Evolutionary conservation across 257 asterid species (phyloP), one percentile per base, ranked within the genome.

Genomic region (Osmanthus fragrans): DNA sequence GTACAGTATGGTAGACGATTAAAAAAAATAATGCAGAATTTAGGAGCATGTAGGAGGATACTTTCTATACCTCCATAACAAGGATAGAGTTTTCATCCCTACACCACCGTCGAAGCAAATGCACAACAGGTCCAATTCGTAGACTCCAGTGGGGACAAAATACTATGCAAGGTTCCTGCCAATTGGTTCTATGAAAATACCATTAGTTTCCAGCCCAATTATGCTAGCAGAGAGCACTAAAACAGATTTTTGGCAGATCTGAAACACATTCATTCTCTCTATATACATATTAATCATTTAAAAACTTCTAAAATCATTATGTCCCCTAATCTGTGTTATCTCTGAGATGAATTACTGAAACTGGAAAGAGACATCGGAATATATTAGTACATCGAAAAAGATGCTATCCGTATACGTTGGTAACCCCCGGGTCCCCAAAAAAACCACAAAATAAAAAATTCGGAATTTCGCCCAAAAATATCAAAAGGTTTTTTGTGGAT

Each of bases 141-240:
- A 95, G 86, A 84, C 90, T 92, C 98, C 99, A 95, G 81, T 92
- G 96, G 82, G 98, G 96, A 86, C 96, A 95, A 80, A 95, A 86
- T 70, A 89, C 92, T 74, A 95, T 84, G 86, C 99, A 95, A 40
- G 98, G 98, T 81, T 95, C 99, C 90, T 95, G 93, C 97, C 96
- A 92, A 73, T 49, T 85, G 85, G 76, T 85, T 84, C 94, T 85
- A 63, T 45, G 73, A 37, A 76, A 82, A 76, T 32, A 78, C 54
- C 37, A 85, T 84, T 36, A 84, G 81, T 68, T 74, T 69, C 76
- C 78, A 68, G 77, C 72, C 79, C 27, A 54, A 74, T 63, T 63
- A 73, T 76, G 29, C 58, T 63, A 70, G 79, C 32, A 73, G 25
- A 49, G 36, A 66, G 67, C 56, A n/a, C 74, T 56, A 73, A 74